Evolutionary conservation across 1,284 basidiomycete genomes (phyloP).

Genomic region (Anthracocystis setariae): DNA sequence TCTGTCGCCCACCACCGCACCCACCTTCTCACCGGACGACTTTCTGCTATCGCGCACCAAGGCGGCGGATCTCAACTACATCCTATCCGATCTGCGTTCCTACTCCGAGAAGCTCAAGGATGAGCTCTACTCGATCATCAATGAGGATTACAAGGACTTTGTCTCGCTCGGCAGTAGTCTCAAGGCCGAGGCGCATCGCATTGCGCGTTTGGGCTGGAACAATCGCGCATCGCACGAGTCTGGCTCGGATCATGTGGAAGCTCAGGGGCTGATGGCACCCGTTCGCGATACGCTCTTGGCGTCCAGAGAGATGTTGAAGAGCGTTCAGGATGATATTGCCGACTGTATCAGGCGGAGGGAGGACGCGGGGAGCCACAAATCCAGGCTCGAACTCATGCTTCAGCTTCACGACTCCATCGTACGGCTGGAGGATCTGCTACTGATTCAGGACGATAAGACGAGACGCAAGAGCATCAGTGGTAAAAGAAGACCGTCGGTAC

Average conservation of each 20-base stretch:
- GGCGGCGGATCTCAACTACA: slow-evolving; percentile 82
- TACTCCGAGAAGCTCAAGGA: slow-evolving; percentile 86
- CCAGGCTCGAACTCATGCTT: slow-evolving; percentile 81
- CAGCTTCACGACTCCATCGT: slow-evolving; percentile 87
- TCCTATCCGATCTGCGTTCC: slow-evolving; percentile 84
- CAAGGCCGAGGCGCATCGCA: slow-evolving; percentile 42
- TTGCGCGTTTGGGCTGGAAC: slow-evolving; percentile 40
- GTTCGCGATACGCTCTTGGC: slow-evolving; percentile 36
- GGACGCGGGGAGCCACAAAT: slow-evolving; percentile 74
- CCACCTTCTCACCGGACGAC: slow-evolving; percentile 80
- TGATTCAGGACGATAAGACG: slow-evolving; percentile 69
- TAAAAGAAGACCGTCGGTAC: slow-evolving; percentile 16
- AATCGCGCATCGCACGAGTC: not conserved
- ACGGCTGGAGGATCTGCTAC: slow-evolving; percentile 81
- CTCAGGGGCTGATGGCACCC: slow-evolving; percentile 36
- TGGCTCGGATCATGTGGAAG: not conserved
- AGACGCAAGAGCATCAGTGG: slow-evolving; percentile 14
- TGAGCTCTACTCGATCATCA: slow-evolving; percentile 92
- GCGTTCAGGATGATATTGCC: slow-evolving; percentile 80
- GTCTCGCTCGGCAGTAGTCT: slow-evolving; percentile 79
- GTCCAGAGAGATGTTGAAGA: slow-evolving; percentile 72
- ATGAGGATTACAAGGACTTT: slow-evolving; percentile 97
- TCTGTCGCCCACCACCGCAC: slow-evolving; percentile 72
- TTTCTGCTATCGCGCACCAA: slow-evolving; percentile 88
- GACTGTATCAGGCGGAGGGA: slow-evolving; percentile 82